Base-by-base conservation (phyloP, 1,139 yeast species). In the Saccharomyces uvarum region DNA sequence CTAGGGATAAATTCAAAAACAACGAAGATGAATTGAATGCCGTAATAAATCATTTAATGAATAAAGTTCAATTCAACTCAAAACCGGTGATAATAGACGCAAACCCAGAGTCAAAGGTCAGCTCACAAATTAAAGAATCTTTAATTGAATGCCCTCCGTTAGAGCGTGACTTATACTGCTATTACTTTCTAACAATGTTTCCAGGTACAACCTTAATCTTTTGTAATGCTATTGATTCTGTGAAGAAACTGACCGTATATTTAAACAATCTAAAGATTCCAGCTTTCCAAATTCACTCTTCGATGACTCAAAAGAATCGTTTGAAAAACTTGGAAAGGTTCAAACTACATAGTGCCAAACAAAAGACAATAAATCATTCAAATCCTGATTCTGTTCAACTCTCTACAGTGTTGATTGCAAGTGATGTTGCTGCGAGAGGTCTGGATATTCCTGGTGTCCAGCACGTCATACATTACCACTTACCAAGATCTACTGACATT, bases 381-480 rank as follows among this genome's bases (percentile, higher is more conserved):
- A 38, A 38, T 9, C 44, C 44, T 3, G 11, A 38, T 19, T 16
- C n/a, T 13, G 13, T 38, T 19, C 44, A 38, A 38, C 13, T 38
- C n/a, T 78, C 88, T 2, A 80, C 89, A 0, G 91, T 93, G 1
- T 76, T 95, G 53, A 81, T 95, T 53, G 97, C 98, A 0, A 89
- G 98, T 1, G 99, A 93, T 71, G 98, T 93, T 53, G 99, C 99
- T 1, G 99, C 99, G 5, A 82, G 99, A 75, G 99, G 99, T 57
- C 78, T 95, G 58, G 99, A 95, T 77, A 89, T 95, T 57, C 87
- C 96, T 1, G 80, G 81, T 51, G 91, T 95, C 53, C 87, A 90
- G 65, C 99, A 93, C 70, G 99, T 95, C 47, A 89, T 93, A 13
- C 99, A 93, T 70, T 93, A 93, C 67, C 98, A 93, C 72, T 77